Evolutionary conservation across 352 stramenopile species (phyloP), one percentile per base, ranked within the genome.

Genomic region (Blastocystis sp.): DNA sequence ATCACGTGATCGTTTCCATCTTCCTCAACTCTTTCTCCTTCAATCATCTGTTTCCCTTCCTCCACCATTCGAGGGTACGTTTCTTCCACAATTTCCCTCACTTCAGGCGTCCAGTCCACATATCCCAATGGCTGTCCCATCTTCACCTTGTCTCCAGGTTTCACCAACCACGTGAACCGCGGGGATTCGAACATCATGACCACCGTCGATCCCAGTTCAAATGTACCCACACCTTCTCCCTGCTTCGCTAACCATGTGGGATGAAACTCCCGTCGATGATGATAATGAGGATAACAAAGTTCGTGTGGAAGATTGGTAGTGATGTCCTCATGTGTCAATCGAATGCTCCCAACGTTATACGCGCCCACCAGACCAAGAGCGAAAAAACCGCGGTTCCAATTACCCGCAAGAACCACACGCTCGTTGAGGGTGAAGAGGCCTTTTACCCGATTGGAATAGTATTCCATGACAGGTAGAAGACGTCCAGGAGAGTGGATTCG

Each of bases 91-190:
- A 88, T 76, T 2, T 23, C 66, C 45, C 68, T 29, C 18, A 88
- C 77, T 0, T 61, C 56, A 26, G 55, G 56, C 3, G 77, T 76
- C 18, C 77, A n/a, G 1, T 95, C 92, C 29, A 95, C 93, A 87
- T 94, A 94, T 73, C 54, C 77, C 7, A 88, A 26, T 18, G 77
- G 77, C 55, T 88, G 77, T 4, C 77, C 77, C 45, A 88, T 26
- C 23, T 55, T 59, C 62, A 88, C 77, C 66, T 88, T 88, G 47
- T 88, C 54, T 8, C 77, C 77, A 15, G 77, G 55, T 23, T 15
- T 26, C 39, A 88, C 77, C 43, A 88, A 29, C 62, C 62, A 88
- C 11, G 43, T 55, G n/a, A 88, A 61, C 34, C 56, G 62, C 26
- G 77, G 56, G 15, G 62, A 47, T 34, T 88, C 77, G 34, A 88